Conservation (phyloP, 805 yeast genomes). For the Pichia rugopelliculosa region DNA sequence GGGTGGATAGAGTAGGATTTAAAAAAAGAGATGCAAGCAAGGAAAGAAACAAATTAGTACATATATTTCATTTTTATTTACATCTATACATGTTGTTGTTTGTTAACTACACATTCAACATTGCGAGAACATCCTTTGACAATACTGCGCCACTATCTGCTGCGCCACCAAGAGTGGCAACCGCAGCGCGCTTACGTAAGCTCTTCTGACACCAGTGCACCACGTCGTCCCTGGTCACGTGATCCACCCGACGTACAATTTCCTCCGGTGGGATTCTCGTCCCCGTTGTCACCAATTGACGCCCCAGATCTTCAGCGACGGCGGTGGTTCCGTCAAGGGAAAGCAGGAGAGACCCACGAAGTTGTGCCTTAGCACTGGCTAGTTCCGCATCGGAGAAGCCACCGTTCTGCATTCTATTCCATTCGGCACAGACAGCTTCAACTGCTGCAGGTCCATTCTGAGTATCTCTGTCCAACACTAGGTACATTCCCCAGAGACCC, state of each 20-base stretch:
- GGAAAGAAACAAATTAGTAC: too few species aligned
- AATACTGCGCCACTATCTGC: conserved; percentile 46
- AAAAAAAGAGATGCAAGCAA: background rate
- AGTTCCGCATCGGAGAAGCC: conserved; percentile 75
- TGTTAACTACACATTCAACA: background rate
- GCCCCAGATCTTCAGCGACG: conserved; percentile 94
- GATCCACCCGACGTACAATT: conserved; percentile 66
- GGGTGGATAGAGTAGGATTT: background rate
- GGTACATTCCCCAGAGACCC: conserved; percentile 95
- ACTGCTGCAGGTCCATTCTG: conserved; percentile 55
- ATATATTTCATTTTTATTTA: too few species aligned
- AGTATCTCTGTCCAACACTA: conserved; percentile 71
- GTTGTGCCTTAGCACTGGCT: conserved; percentile 88
- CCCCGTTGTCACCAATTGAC: conserved; percentile 95
- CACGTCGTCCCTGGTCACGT: conserved; percentile 72
- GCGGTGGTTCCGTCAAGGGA: conserved; percentile 94
- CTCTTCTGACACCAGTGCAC: conserved; percentile 83
- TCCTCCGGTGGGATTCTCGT: conserved; percentile 65
- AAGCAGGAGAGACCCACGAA: conserved; percentile 83
- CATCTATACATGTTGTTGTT: too few species aligned
- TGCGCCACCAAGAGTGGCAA: conserved; percentile 88
- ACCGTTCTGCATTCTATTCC: conserved; percentile 82
- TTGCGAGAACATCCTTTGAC: background rate
- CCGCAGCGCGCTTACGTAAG: conserved; percentile 52
- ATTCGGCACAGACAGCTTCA: conserved; percentile 73